Evolutionary conservation across 1,284 basidiomycete species (phyloP).

Genomic region (Lentinus polychrous): DNA sequence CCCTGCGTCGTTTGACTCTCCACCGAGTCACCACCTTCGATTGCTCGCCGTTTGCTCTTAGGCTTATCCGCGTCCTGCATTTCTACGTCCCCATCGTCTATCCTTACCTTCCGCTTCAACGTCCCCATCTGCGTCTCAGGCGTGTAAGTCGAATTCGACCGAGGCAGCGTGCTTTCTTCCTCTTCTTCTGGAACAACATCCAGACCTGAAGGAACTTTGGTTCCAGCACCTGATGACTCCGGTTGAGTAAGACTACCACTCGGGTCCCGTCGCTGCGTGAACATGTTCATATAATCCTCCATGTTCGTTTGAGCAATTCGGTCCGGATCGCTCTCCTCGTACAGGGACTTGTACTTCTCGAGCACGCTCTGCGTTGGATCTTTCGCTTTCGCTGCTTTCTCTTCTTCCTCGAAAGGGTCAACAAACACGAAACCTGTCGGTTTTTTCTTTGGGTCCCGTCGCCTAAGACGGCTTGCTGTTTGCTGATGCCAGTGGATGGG

Average conservation of each 20-base stretch:
- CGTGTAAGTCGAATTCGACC: not conserved
- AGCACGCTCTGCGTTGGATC: conserved; percentile 22
- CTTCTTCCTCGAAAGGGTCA: too few relatives aligned
- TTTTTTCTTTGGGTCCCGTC: too few relatives aligned
- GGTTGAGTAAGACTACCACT: conserved; percentile 33
- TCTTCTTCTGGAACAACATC: conserved; percentile 47
- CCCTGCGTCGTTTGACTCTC: not conserved
- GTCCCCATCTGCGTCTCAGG: conserved; percentile 1
- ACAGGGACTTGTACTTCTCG: conserved; percentile 66
- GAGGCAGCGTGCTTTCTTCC: conserved; percentile 31
- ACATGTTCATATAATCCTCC: conserved; percentile 18
- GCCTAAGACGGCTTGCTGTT: too few relatives aligned
- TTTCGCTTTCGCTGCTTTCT: too few relatives aligned
- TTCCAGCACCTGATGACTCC: conserved; percentile 13
- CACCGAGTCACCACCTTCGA: conserved; percentile 3
- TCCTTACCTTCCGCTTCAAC: conserved; percentile 3
- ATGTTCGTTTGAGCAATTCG: conserved; percentile 20
- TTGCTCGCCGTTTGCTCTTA: conserved; percentile 34
- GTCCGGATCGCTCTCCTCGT: conserved; percentile 58
- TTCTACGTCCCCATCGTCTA: conserved; percentile 26
- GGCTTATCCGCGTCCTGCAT: conserved; percentile 24
- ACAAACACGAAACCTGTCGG: too few relatives aligned
- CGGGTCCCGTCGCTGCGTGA: conserved; percentile 12
- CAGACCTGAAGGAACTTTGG: conserved; percentile 19
- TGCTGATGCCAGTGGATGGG: too few relatives aligned